These are phyloP conservation scores for Gossypium thurberi DNA, from an alignment of 345 rosid genomes.

Conservation along the genomic window DNA sequence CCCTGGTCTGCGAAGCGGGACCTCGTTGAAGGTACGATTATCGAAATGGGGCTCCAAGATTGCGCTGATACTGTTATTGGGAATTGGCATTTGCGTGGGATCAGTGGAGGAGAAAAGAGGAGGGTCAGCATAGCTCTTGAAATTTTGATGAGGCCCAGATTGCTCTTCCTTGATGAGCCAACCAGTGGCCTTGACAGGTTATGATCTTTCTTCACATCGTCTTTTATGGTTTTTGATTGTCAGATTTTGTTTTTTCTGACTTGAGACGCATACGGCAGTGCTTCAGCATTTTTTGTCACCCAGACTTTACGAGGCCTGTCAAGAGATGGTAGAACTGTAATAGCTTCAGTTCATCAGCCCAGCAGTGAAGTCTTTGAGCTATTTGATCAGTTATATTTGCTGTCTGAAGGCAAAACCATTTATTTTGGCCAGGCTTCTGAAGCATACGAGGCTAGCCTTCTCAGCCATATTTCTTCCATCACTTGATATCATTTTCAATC, in stretches of 20 bases:
- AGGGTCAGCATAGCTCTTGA: slow-evolving; percentile 5
- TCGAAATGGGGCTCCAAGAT: slow-evolving; percentile 2
- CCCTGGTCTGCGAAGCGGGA: neutral
- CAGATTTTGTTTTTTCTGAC: neutral
- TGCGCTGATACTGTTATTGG: slow-evolving; percentile 2
- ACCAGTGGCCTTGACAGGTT: neutral
- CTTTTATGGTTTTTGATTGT: neutral
- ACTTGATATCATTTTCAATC: neutral
- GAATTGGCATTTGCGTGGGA: slow-evolving; percentile 4
- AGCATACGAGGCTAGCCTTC: neutral
- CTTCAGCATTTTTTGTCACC: neutral
- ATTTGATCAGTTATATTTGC: neutral
- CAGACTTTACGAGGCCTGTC: slow-evolving; percentile 1
- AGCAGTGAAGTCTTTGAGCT: slow-evolving; percentile 3
- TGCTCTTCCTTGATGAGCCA: slow-evolving; percentile 2
- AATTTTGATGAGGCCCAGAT: neutral
- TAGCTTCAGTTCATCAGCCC: neutral
- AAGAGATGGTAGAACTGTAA: slow-evolving; percentile 1
- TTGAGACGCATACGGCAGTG: neutral
- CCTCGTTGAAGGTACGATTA: neutral
- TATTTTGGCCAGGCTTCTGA: neutral
- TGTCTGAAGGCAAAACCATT: neutral
- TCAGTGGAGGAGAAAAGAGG: neutral
- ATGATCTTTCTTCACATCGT: neutral
- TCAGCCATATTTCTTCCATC: neutral